phyloP scores from a whole-genome alignment of 495 filamentous ascomycete species.

The Penicillium soppii region DNA sequence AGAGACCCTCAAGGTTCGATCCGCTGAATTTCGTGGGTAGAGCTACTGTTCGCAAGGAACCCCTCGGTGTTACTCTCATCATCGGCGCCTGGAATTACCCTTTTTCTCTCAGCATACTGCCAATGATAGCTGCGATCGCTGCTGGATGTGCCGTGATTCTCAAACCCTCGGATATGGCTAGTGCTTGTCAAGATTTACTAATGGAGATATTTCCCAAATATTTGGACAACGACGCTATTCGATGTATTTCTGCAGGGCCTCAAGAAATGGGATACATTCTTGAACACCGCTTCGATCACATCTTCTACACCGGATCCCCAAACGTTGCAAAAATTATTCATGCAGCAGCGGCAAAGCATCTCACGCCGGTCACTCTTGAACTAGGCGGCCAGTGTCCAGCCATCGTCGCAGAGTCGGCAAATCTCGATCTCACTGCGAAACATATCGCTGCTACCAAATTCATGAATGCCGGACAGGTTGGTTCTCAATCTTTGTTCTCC shows the following conservation, averaged over 20 bases:
- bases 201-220: conserved; percentile 67
- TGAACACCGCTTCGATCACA: conserved; percentile 85
- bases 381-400: conserved; percentile 84
- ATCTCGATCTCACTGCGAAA: conserved; percentile 71
- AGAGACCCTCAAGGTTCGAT: conserved; percentile 59
- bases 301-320: conserved; percentile 82
- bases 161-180: conserved; percentile 79
- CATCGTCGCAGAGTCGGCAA: conserved; percentile 73
- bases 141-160: conserved; percentile 80
- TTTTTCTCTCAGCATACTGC: conserved; percentile 66
- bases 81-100: conserved; percentile 93
- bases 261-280: conserved; percentile 73
- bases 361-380: conserved; percentile 82
- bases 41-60: conserved; percentile 78
- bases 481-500: not conserved
- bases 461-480: conserved; percentile 69
- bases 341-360: conserved; percentile 82
- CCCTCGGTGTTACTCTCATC: conserved; percentile 74
- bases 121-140: conserved; percentile 79
- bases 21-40: conserved; percentile 56
- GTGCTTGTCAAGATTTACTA: conserved; percentile 66
- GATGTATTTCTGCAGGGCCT: conserved; percentile 71
- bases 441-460: conserved; percentile 79
- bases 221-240: conserved; percentile 66
- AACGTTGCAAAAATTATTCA: conserved; percentile 77